Percentiles rank a stretch among this genome's conserved stretches.
Conservation (phyloP, 352 stramenopile genomes). For the Phytopythium mirpurense region DNA sequence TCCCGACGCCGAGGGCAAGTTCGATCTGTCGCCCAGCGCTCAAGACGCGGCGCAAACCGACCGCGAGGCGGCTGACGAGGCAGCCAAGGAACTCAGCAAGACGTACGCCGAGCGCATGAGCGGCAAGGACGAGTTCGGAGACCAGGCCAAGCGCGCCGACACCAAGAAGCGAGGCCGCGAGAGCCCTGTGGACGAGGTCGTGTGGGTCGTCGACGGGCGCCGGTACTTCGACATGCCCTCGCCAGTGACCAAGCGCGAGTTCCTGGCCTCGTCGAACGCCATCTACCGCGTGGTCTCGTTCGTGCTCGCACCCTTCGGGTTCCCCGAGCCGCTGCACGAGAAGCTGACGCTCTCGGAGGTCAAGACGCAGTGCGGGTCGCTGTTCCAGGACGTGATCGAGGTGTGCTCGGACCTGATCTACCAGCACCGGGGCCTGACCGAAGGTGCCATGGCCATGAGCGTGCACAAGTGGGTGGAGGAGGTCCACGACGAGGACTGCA, state of each 20-base stretch:
- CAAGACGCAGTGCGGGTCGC: slow-evolving; percentile 61
- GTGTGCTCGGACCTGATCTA: slow-evolving; percentile 87
- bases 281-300: slow-evolving; percentile 82
- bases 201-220: slow-evolving; percentile 46
- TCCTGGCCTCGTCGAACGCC: slow-evolving; percentile 53
- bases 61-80: slow-evolving; percentile 5
- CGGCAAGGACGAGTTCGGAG: slow-evolving; percentile 19
- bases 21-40: slow-evolving; percentile 48
- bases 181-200: slow-evolving; percentile 26
- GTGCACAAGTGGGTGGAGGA: slow-evolving; percentile 85
- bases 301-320: slow-evolving; percentile 75
- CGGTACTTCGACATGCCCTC: slow-evolving; percentile 82
- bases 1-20: slow-evolving; percentile 32
- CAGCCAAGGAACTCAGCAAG: slow-evolving; percentile 27
- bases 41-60: not conserved
- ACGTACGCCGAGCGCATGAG: slow-evolving; percentile 42
- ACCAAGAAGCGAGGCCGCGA: slow-evolving; percentile 17
- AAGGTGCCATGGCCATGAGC: slow-evolving; percentile 85
- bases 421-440: slow-evolving; percentile 53
- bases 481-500: slow-evolving; percentile 59
- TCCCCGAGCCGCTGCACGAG: slow-evolving; percentile 49
- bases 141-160: slow-evolving; percentile 3
- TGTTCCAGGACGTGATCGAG: slow-evolving; percentile 84
- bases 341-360: slow-evolving; percentile 62
- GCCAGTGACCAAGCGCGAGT: slow-evolving; percentile 57